Base-by-base conservation (phyloP, 2,329 filamentous ascomycete genomes). In the Plenodomus tracheiphilus region DNA sequence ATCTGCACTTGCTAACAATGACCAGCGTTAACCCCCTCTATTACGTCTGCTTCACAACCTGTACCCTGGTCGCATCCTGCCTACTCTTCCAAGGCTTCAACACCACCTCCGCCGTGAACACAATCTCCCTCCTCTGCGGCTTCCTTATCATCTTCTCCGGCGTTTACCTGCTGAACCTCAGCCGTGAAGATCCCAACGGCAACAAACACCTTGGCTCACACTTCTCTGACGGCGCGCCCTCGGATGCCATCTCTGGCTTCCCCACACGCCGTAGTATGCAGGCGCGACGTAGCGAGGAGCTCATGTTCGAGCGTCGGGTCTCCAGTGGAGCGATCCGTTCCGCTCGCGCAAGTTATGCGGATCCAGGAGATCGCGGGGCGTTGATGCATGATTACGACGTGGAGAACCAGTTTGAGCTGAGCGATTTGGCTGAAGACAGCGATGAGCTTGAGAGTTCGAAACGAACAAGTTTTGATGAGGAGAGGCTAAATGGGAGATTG, bases 41-140 rank as follows among this genome's bases (percentile, higher is more conserved):
- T 79, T 97, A 97, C 73, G 93, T 97, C 44, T 96, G 91, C 2
- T 97, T 97, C 72, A 97, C 93, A 2, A 97, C 93, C 1, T 91
- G 89, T 53, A 97, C 93, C 7, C 85, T 97, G 36, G 88, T 89
- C 72, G 93, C 93, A 48, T 97, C 93, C 2, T 97, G 97, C 72
- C 95, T 97, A 66, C 86, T 97, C 43, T 97, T 96, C 78, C 85
- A 86, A 62, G 93, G 93, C 50, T 97, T 97, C 81, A 97, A 97
- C 74, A 97, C 93, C 3, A 90, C 89, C 41, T 90, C 96, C 62
- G 82, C 87, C 5, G 89, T 96, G 60, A 96, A 94, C 75, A 97
- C 91, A 0, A 85, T 97, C 49, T 97, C 93, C 3, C 82, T 97
- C 13, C 82, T 97, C 43, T 93, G 88, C 70, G 93, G 93, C 50